phyloP scores from a whole-genome alignment of 2,329 filamentous ascomycete genomes.

The Fusarium scirpi region DNA sequence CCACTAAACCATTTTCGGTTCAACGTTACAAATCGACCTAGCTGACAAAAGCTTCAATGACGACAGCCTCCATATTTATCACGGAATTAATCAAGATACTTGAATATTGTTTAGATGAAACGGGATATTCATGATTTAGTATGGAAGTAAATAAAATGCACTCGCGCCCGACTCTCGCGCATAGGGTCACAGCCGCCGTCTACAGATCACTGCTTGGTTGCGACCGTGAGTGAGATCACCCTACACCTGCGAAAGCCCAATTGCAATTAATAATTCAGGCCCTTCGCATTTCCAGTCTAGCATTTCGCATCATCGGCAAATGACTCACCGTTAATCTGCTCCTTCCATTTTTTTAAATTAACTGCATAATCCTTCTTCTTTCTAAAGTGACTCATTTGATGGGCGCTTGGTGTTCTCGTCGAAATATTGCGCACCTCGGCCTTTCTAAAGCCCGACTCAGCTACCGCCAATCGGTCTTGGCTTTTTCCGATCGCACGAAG shows the following conservation, averaged over 20 bases:
- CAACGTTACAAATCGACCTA: constrained; percentile 17
- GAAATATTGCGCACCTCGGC: constrained; percentile 13
- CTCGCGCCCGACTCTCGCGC: rapidly evolving
- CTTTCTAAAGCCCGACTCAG: constrained; percentile 1
- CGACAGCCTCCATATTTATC: background rate
- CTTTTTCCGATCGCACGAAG: background rate
- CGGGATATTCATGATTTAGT: background rate
- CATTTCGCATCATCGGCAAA: background rate
- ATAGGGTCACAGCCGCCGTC: no score
- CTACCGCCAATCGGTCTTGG: background rate
- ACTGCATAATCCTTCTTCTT: background rate
- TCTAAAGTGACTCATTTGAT: constrained; percentile 9
- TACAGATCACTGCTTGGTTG: no score
- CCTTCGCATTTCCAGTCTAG: background rate
- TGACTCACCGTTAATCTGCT: background rate
- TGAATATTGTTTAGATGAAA: background rate
- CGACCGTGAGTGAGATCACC: no score
- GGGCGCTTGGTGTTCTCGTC: background rate
- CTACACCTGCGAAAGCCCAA: no score
- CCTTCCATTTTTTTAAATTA: background rate
- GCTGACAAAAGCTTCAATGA: constrained; percentile 25
- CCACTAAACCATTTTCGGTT: background rate
- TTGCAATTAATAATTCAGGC: no score
- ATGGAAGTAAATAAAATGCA: background rate
- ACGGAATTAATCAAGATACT: background rate